Evolutionary conservation across 148 eudicot species (phyloP).

Genomic region (Camellia sinensis): DNA sequence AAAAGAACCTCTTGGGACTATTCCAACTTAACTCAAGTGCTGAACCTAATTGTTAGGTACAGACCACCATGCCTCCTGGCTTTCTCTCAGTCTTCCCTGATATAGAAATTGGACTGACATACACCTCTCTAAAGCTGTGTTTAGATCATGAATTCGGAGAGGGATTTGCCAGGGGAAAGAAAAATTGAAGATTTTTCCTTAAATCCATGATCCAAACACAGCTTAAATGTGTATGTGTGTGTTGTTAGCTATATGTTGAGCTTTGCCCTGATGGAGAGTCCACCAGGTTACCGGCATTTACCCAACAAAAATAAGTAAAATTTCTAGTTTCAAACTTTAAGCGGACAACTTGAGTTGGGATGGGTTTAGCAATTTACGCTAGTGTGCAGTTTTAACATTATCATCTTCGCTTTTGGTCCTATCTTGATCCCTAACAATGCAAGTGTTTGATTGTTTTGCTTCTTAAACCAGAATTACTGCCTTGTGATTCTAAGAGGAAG

Average conservation of each 20-base stretch:
- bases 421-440: background rate
- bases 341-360: background rate
- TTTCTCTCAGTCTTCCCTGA: background rate
- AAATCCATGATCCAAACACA: too few relatives aligned
- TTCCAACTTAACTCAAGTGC: background rate
- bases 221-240: too few relatives aligned
- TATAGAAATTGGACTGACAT: too few relatives aligned
- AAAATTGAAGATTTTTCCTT: too few relatives aligned
- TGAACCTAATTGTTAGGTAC: constrained; percentile 7
- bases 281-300: background rate
- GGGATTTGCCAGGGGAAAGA: too few relatives aligned
- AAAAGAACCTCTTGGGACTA: background rate
- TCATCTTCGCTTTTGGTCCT: background rate
- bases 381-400: background rate
- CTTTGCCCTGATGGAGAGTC: background rate
- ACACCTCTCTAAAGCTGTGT: too few relatives aligned
- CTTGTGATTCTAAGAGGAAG: constrained; percentile 60
- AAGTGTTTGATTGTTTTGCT: constrained; percentile 13
- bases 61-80: background rate
- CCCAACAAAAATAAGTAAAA: background rate
- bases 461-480: constrained; percentile 50
- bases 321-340: background rate
- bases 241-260: background rate
- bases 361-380: background rate
- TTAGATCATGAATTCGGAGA: too few relatives aligned